These are phyloP conservation scores for Stephania cephalantha DNA, from an alignment of 164 flowering plant genomes.

Conservation along the genomic window DNA sequence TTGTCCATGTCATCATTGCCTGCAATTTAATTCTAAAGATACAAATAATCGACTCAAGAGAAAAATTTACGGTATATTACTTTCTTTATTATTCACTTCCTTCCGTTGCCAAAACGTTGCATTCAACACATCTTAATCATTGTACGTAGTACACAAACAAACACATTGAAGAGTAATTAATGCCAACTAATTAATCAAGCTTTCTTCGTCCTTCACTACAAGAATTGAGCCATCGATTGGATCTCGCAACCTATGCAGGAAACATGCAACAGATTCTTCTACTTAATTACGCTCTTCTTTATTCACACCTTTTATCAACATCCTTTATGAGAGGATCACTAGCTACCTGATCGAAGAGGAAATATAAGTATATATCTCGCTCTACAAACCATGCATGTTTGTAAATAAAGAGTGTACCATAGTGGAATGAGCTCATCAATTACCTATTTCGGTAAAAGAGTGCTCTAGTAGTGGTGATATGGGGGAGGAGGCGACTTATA, in stretches of 20 bases:
- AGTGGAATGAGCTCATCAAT: not conserved
- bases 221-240: not conserved
- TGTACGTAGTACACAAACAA: too few relatives aligned
- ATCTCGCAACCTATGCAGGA: not conserved
- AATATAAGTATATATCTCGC: not conserved
- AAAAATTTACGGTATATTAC: too few relatives aligned
- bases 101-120: too few relatives aligned
- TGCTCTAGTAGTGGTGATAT: not conserved
- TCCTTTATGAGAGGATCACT: not conserved
- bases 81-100: too few relatives aligned
- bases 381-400: not conserved
- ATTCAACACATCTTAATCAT: too few relatives aligned
- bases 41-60: too few relatives aligned
- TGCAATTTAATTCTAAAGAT: too few relatives aligned
- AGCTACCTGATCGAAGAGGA: not conserved
- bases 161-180: too few relatives aligned
- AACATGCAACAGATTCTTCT: too few relatives aligned
- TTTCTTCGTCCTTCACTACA: too few relatives aligned
- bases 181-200: too few relatives aligned
- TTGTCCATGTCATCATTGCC: too few relatives aligned
- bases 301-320: not conserved
- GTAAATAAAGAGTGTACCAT: not conserved
- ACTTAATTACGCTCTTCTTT: not conserved
- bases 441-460: not conserved
- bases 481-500: constrained; percentile 6